Conservation (phyloP, 495 filamentous ascomycete species). For the Daldinia childiae region DNA sequence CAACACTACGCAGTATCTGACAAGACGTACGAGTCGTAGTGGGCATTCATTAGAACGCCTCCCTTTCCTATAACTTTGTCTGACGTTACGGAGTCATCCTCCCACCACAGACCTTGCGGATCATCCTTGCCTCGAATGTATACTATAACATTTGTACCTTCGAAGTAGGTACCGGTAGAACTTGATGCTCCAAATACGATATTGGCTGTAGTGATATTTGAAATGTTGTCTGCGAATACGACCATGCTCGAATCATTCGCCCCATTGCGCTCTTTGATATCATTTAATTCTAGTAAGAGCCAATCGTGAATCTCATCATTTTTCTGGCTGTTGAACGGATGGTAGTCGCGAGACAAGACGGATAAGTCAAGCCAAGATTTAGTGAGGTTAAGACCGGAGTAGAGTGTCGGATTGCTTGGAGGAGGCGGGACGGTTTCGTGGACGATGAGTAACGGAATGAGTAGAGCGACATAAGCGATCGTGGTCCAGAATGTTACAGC, state of each 20-base stretch:
- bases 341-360: slow-evolving; percentile 75
- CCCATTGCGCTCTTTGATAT: slow-evolving; percentile 69
- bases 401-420: slow-evolving; percentile 64
- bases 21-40: slow-evolving; percentile 74
- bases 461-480: slow-evolving; percentile 72
- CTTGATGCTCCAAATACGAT: slow-evolving; percentile 31
- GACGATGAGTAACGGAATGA: slow-evolving; percentile 74
- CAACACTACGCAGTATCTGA: neutral
- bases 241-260: slow-evolving; percentile 55
- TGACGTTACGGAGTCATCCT: slow-evolving; percentile 49
- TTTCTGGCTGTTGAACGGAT: slow-evolving; percentile 84
- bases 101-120: slow-evolving; percentile 72
- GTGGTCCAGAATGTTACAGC: slow-evolving; percentile 78
- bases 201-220: slow-evolving; percentile 73
- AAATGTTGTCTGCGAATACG: slow-evolving; percentile 79
- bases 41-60: slow-evolving; percentile 90
- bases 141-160: slow-evolving; percentile 91
- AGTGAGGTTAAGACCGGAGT: slow-evolving; percentile 74
- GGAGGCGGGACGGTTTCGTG: slow-evolving; percentile 78
- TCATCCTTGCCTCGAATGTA: slow-evolving; percentile 87
- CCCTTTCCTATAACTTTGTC: slow-evolving; percentile 67
- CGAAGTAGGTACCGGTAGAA: slow-evolving; percentile 74
- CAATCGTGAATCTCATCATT: slow-evolving; percentile 85
- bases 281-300: slow-evolving; percentile 75
- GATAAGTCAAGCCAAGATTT: slow-evolving; percentile 90